phyloP scores from a whole-genome alignment of 2,329 filamentous ascomycete species.

The Fusarium luffae region DNA sequence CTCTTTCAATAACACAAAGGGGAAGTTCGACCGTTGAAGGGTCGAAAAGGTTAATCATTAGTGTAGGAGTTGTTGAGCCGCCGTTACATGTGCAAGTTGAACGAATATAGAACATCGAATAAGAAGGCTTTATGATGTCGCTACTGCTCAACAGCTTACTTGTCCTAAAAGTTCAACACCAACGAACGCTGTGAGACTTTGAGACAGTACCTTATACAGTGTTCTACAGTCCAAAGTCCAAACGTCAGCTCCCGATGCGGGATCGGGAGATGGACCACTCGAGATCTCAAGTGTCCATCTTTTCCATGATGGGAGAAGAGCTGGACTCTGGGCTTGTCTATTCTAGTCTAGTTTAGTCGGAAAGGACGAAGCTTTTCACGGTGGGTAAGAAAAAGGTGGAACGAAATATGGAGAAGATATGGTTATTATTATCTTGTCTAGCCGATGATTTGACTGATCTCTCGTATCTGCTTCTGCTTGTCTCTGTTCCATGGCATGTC shows the following conservation, averaged over 20 bases:
- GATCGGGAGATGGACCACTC: conserved; percentile 24
- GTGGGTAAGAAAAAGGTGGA: conserved; percentile 21
- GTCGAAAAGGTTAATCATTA: conserved; percentile 17
- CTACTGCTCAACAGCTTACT: background rate
- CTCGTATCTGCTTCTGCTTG: conserved; percentile 25
- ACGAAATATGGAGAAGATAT: conserved; percentile 31
- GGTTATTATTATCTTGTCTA: conserved; percentile 13
- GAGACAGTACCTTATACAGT: conserved; percentile 9
- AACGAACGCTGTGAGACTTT: background rate
- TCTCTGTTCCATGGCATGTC: conserved; percentile 16
- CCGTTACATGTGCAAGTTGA: background rate
- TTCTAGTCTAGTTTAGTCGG: background rate
- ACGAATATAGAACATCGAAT: conserved; percentile 5
- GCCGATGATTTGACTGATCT: conserved; percentile 19
- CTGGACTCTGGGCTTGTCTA: background rate
- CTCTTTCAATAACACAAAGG: conserved; percentile 13
- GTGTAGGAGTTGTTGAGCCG: conserved; percentile 4
- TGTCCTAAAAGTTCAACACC: background rate
- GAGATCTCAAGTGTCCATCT: conserved; percentile 39
- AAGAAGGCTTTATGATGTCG: conserved; percentile 5
- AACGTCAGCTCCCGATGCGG: conserved; percentile 27
- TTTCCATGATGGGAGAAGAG: conserved; percentile 33
- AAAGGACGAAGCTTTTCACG: conserved; percentile 24
- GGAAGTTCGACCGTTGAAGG: conserved; percentile 29
- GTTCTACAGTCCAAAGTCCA: conserved; percentile 13